A percentile compares a stretch with the other conserved stretches of the same genome.
Conservation (phyloP, 805 yeast species). For the Candida koratica region DNA sequence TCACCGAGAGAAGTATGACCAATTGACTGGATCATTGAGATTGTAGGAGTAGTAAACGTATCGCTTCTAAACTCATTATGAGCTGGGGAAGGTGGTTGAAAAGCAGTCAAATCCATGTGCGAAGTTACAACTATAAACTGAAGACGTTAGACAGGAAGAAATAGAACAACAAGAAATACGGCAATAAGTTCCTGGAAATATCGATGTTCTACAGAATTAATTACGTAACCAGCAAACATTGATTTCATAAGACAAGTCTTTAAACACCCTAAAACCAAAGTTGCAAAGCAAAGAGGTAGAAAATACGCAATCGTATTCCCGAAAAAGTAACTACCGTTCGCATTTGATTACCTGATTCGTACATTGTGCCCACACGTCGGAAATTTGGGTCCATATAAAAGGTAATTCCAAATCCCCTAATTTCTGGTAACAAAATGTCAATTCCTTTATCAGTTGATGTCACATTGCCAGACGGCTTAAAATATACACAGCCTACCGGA, state of each 20-base stretch:
- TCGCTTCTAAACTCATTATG: slow-evolving; percentile 51
- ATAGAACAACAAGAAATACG: too few relatives aligned
- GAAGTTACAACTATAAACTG: too few relatives aligned
- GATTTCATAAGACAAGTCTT: too few relatives aligned
- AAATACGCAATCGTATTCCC: slow-evolving; percentile 1
- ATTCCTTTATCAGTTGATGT: slow-evolving; percentile 37
- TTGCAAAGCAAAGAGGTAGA: too few relatives aligned
- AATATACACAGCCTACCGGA: slow-evolving; percentile 57
- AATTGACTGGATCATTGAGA: slow-evolving; percentile 60
- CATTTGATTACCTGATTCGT: slow-evolving; percentile 4
- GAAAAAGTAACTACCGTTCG: slow-evolving; percentile 1
- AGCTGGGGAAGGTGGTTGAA: slow-evolving; percentile 21
- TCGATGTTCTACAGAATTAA: too few relatives aligned
- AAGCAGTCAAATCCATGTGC: slow-evolving; percentile 17
- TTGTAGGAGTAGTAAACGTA: slow-evolving; percentile 87
- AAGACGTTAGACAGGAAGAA: too few relatives aligned
- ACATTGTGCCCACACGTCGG: background rate
- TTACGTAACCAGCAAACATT: too few relatives aligned
- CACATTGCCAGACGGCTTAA: slow-evolving; percentile 48
- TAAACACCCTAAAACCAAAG: too few relatives aligned
- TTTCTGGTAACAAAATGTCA: slow-evolving; percentile 21
- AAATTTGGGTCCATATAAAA: background rate
- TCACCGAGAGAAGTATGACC: slow-evolving; percentile 66
- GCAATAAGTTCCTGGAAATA: too few relatives aligned
- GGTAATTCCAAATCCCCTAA: background rate